Percentiles rank a stretch among this genome's conserved stretches.
phyloP scores from a whole-genome alignment of 1,284 basidiomycete species.

The Tausonia pullulans region DNA sequence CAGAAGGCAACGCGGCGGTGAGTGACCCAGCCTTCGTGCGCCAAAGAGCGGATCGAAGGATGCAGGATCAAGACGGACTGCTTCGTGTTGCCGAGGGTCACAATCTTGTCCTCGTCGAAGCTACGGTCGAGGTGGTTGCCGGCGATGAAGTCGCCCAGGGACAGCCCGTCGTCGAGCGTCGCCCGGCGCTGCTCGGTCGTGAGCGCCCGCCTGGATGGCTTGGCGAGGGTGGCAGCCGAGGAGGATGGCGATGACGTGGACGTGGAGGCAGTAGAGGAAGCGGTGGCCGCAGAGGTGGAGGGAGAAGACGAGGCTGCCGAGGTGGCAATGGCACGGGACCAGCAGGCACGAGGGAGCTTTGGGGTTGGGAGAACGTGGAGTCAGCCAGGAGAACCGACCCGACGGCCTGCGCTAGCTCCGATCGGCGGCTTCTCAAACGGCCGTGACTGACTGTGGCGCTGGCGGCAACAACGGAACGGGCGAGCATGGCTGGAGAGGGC shows the following conservation, averaged over 20 bases:
- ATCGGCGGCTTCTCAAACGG: too few species aligned
- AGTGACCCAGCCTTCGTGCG: too few species aligned
- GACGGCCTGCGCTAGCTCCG: too few species aligned
- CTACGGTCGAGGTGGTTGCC: constrained; percentile 37
- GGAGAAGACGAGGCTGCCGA: not conserved
- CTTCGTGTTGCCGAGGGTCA: constrained; percentile 66
- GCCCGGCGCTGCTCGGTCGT: not conserved
- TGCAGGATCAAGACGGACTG: constrained; percentile 43
- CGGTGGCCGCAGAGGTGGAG: not conserved
- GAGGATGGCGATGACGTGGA: constrained; percentile 1
- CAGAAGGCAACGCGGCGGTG: not conserved
- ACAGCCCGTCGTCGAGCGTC: constrained; percentile 46
- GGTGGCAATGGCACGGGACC: not conserved
- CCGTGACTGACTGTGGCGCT: too few species aligned
- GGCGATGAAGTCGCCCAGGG: constrained; percentile 74
- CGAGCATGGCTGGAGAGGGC: not conserved
- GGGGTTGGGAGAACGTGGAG: not conserved
- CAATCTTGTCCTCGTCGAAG: constrained; percentile 39
- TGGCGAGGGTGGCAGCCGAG: not conserved
- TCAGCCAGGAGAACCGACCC: not conserved
- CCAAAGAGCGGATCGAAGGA: too few species aligned
- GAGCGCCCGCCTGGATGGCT: not conserved
- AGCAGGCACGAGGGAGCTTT: not conserved
- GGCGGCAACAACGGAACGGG: not conserved
- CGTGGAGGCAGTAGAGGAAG: not conserved